Conservation (phyloP, 2,329 filamentous ascomycete genomes). For the Phaeosphaeriaceae sp. region DNA sequence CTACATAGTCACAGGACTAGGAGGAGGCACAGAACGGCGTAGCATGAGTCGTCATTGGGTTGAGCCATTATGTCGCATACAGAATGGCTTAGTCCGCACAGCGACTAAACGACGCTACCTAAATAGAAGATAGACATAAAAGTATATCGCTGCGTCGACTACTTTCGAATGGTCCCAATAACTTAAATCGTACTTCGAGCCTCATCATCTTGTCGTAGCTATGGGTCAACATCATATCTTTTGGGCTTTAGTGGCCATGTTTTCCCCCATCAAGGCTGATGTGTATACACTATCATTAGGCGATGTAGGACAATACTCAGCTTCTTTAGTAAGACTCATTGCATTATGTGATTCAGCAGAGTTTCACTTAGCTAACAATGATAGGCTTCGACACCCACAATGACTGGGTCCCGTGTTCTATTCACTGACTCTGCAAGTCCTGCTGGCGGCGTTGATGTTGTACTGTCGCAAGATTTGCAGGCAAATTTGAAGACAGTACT, state of each 20-base stretch:
- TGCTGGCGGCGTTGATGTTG: conserved; percentile 4
- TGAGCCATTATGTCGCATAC: no score
- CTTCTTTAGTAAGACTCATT: conserved; percentile 1
- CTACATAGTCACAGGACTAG: not conserved
- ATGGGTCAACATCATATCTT: no score
- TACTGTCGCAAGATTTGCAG: conserved; percentile 6
- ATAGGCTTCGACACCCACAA: conserved; percentile 4
- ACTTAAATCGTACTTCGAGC: no score
- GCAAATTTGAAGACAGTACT: conserved; percentile 2
- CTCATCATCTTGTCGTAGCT: no score
- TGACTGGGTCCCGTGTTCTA: conserved; percentile 2
- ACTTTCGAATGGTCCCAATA: no score
- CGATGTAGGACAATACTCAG: conserved; percentile 2
- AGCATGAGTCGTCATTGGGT: no score
- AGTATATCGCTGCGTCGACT: no score
- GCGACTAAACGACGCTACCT: no score
- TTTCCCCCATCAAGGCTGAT: no score
- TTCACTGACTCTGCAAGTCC: conserved; percentile 3
- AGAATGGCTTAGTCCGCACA: no score
- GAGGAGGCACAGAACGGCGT: not conserved
- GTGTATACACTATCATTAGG: conserved; percentile 1
- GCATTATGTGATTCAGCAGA: not conserved
- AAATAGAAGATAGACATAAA: no score
- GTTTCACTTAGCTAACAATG: not conserved
- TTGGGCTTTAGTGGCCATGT: no score